Evolutionary conservation across 345 rosid species (phyloP).

Genomic region (Erucastrum elatum): DNA sequence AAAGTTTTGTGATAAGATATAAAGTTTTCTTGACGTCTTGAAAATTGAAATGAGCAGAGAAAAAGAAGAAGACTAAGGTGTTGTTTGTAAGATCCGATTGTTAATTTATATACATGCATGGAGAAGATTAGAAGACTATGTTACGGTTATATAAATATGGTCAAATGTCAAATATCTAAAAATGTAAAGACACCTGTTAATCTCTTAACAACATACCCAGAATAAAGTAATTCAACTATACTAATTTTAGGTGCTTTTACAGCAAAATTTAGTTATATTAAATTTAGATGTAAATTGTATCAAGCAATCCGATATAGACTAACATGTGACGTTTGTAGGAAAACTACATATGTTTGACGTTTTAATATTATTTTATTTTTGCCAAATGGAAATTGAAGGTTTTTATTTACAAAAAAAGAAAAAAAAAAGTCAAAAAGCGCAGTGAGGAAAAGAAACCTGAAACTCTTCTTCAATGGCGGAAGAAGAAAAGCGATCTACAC

Average conservation of each 20-base stretch:
- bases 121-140: slow-evolving; percentile 27
- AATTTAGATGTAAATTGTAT: background rate
- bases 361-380: background rate
- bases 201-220: background rate
- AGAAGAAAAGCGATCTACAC: slow-evolving; percentile 40
- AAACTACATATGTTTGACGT: background rate
- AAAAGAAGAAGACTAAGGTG: slow-evolving; percentile 4
- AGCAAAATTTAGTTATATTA: background rate
- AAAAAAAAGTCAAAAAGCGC: background rate
- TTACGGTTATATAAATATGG: slow-evolving; percentile 3
- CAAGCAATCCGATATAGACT: background rate
- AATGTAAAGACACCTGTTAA: slow-evolving; percentile 6
- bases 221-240: background rate
- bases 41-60: slow-evolving; percentile 2
- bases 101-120: background rate
- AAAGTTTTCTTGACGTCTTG: background rate
- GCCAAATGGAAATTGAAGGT: background rate
- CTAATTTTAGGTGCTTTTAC: background rate
- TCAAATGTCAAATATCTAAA: slow-evolving; percentile 8
- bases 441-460: background rate
- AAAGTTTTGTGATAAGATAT: background rate
- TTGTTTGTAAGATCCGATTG: background rate
- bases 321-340: background rate
- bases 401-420: background rate
- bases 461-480: slow-evolving; percentile 42